A percentile compares a stretch with the other conserved stretches of the same genome.
Conservation (phyloP, 371 early-diverging fungal species). For the Syncephalastrum racemosum region DNA sequence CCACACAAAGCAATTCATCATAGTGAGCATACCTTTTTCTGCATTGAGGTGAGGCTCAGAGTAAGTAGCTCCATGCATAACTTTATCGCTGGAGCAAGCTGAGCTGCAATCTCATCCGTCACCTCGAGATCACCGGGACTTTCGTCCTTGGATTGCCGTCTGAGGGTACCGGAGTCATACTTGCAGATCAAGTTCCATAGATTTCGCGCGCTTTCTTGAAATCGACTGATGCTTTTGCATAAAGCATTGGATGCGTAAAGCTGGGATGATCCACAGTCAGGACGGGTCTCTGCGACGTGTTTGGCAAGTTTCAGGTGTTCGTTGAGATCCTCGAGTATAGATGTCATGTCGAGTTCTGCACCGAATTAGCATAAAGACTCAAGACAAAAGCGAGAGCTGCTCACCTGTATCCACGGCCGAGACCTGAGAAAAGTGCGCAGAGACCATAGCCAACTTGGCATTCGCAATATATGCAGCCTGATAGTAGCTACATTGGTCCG, state of each 20-base stretch:
- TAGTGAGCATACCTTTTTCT: too few species aligned
- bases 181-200: too few species aligned
- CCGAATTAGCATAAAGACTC: not conserved
- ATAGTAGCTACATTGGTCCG: conserved; percentile 20
- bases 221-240: conserved; percentile 27
- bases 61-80: too few species aligned
- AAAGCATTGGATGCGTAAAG: conserved; percentile 19
- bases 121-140: too few species aligned
- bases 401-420: conserved; percentile 20
- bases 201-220: conserved; percentile 16
- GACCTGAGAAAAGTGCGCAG: conserved; percentile 35
- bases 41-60: too few species aligned
- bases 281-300: too few species aligned
- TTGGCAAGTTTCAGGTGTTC: conserved; percentile 10
- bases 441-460: conserved; percentile 29
- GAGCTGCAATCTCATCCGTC: too few species aligned
- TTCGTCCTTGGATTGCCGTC: too few species aligned
- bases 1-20: too few species aligned
- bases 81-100: too few species aligned
- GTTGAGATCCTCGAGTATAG: conserved; percentile 21
- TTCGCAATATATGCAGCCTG: conserved; percentile 32
- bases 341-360: conserved; percentile 25
- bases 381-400: not conserved
- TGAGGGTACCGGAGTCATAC: too few species aligned
- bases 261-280: too few species aligned